Base-by-base conservation (phyloP, 495 filamentous ascomycete genomes). In the Durotheca rogersii region DNA sequence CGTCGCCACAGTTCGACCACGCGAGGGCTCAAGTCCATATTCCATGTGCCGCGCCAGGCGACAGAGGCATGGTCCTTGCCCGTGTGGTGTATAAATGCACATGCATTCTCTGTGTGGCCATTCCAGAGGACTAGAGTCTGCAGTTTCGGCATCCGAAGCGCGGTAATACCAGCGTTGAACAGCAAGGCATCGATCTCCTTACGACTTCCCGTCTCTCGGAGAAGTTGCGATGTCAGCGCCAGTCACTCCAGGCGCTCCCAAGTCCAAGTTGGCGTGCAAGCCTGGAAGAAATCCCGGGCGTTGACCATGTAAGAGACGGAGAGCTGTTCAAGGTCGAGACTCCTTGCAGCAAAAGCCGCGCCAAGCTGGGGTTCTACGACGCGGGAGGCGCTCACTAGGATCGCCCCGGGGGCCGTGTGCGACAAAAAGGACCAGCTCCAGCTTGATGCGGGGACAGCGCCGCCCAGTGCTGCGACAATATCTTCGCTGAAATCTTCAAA, bases 121-220 rank as follows among this genome's bases (percentile, higher is more conserved):
- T 60, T 60, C 51, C 51, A 60, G 6, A 60, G 45, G 35, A 60
- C 46, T 18, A 60, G 47, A 11, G 51, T 55, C 29, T 47, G 45
- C 19, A 60, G 27, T 40, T 60, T 27, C 15, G 56, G 49, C 56
- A 59, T 59, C 32, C 35, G 27, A 39, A 19, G 56, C 15, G 30
- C 56, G 33, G 41, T 19, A 17, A 27, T 25, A 10, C 40, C 25
- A 4, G 56, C 56, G 29, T 12, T 16, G 37, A 14, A 44, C 40
- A 49, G 15, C 35, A 53, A 31, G 18, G 25, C 35, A 6, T 53
- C 34, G 7, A 41, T 47, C 42, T 53, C 12, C 23, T 35, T 34
- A 6, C 16, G 33, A 27, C 23, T 35, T 29, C 14, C 31, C 18
- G 27, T 29, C 17, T 42, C 27, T 17, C 27, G 14, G 19, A 56